A percentile compares a stretch with the other conserved stretches of the same genome.
These are phyloP conservation scores for Ceratobasidium sp. DNA, from an alignment of 1,284 basidiomycete genomes.

Conservation along the genomic window DNA sequence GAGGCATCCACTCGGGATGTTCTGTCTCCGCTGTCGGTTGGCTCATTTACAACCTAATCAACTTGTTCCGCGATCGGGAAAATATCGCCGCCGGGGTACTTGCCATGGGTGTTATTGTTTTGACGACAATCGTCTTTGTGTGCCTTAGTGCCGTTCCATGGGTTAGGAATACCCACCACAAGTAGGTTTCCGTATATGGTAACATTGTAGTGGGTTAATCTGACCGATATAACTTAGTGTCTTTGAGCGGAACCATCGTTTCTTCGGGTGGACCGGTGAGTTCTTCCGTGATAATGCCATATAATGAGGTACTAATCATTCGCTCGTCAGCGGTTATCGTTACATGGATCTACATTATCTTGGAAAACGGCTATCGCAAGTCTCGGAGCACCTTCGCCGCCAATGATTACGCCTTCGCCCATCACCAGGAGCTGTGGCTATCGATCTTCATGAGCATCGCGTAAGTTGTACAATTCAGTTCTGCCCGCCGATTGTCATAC, in stretches of 20 bases:
- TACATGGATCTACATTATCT: slow-evolving; percentile 76
- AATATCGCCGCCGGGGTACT: slow-evolving; percentile 69
- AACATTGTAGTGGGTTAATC: not conserved
- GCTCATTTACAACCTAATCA: slow-evolving; percentile 70
- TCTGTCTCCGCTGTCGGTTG: slow-evolving; percentile 68
- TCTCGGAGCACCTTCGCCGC: slow-evolving; percentile 69
- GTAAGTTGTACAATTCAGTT: slow-evolving; percentile 63
- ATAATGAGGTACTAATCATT: not conserved
- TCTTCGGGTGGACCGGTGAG: slow-evolving; percentile 69
- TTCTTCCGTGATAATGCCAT: too few relatives aligned
- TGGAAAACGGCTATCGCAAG: slow-evolving; percentile 72
- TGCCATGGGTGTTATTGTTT: slow-evolving; percentile 65
- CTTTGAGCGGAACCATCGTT: slow-evolving; percentile 81
- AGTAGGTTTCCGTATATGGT: slow-evolving; percentile 63
- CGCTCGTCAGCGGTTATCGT: slow-evolving; percentile 62
- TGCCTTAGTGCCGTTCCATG: slow-evolving; percentile 73
- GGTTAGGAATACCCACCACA: slow-evolving; percentile 81
- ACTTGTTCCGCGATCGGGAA: slow-evolving; percentile 68
- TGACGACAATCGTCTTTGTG: slow-evolving; percentile 68
- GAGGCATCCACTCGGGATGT: slow-evolving; percentile 81
- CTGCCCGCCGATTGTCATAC: not conserved
- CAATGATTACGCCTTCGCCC: slow-evolving; percentile 67
- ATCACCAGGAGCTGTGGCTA: slow-evolving; percentile 82
- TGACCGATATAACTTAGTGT: slow-evolving; percentile 61
- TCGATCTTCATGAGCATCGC: slow-evolving; percentile 77